Evolutionary conservation across 2,329 filamentous ascomycete genomes (phyloP).

Genomic region (Torrubiella hemipterigena): DNA sequence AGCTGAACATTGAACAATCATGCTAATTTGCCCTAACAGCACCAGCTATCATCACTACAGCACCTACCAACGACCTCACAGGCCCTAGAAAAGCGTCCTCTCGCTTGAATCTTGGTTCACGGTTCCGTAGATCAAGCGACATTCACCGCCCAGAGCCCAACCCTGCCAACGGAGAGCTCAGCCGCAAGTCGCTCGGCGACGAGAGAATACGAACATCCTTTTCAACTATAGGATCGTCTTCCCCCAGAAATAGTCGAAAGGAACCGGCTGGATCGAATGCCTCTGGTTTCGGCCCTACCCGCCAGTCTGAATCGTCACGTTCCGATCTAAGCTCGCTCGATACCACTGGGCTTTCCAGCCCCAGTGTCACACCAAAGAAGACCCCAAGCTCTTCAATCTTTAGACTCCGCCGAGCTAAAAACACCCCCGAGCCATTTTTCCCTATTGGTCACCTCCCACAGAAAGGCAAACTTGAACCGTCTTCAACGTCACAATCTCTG

Average conservation of each 20-base stretch:
- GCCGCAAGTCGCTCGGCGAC: conserved; percentile 33
- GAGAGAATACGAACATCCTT: conserved; percentile 18
- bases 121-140: conserved; percentile 41
- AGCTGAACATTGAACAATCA: too few relatives aligned
- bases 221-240: conserved; percentile 43
- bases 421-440: conserved; percentile 66
- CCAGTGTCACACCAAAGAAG: conserved; percentile 48
- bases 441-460: conserved; percentile 76
- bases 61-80: conserved; percentile 59
- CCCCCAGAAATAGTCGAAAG: conserved; percentile 17
- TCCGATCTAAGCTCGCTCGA: conserved; percentile 77
- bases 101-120: conserved; percentile 40
- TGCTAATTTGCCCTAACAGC: conserved; percentile 27
- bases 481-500: conserved; percentile 32
- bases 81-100: conserved; percentile 41
- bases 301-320: conserved; percentile 63
- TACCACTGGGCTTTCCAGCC: conserved; percentile 44
- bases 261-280: conserved; percentile 18
- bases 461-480: conserved; percentile 38
- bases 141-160: conserved; percentile 17
- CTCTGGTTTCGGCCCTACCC: conserved; percentile 37
- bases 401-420: conserved; percentile 64
- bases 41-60: conserved; percentile 78
- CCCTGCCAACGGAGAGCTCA: conserved; percentile 8
- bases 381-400: conserved; percentile 64